Base-by-base conservation (phyloP, 2,329 filamentous ascomycete species). In the Botrytis cinerea region DNA sequence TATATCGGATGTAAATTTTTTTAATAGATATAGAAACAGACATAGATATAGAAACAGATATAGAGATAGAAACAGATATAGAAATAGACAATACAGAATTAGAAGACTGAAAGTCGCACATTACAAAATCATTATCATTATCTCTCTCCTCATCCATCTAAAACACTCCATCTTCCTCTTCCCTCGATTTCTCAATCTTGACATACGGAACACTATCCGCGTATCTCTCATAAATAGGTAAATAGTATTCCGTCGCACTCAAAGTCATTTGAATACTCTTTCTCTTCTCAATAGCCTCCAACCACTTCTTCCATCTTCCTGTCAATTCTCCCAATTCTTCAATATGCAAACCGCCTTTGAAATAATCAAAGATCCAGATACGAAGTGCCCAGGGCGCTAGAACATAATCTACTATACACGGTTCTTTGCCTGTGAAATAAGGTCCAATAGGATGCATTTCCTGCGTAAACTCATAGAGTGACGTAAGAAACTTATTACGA, bases 341-440 rank as follows among this genome's bases (percentile, higher is more conserved):
- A 38, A 89, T 83, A 0, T 85, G 85, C 3, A 85, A 76, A 0
- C 88, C 87, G 0, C 87, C 87, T 79, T 95, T 95, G 80, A 91
- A 95, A 75, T 93, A 86, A 77, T 95, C 91, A 76, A 95, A 90
- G 9, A 93, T 83, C 84, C 92, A 95, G 32, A 94, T 80, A 22
- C 92, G 85, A 78, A 90, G 87, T 0, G 90, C 89, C 92, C 92
- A 95, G 0, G 92, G 92, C 54, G 90, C 92, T 4, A 94, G 83
- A 75, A 89, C 87, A 38, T 94, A 84, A 80, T 95, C 93, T 22
- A 93, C 88, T 32, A 94, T 82, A 71, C 86, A 86, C n/a, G 93
- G 87, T 57, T 86, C 32, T 38, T n/a, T 83, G 1, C 92, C 92
- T 1, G 90, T 80, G 79, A 94, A 95, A 82, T 87, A 95, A 0